Evolutionary conservation across 768 basidiomycete species (phyloP), one percentile per base, ranked within the genome.

Genomic region (Phlegmacium glaucopus): DNA sequence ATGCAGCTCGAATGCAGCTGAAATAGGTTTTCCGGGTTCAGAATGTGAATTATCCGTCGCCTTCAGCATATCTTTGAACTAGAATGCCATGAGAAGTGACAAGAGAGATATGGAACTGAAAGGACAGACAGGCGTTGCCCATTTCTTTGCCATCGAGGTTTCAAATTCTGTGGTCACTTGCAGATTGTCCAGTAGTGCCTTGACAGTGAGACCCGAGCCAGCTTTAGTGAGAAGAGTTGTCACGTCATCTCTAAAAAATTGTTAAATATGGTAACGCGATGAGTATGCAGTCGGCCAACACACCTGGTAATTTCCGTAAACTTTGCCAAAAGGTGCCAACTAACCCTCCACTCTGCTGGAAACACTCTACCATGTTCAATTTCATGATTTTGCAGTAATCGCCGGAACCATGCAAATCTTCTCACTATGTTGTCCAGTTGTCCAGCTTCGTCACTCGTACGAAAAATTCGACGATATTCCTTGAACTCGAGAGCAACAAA

Each of bases 381-480:
- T 56, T 98, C 94, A 63, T 96, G 90, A 5, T 80, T 82, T 48
- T 85, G 82, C 16, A 99, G 69, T 26, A 94, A 65, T 25, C 94
- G 80, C 16, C 88, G 76, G 68, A 97, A 98, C 94, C 94, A 99
- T 4, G 94, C 91, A 56, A 92, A 98, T 35, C 96, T 80, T 12
- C 96, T 75, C 0, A 91, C 82, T 6, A 96, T 76, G 54, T 99
- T 99, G 69, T 99, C 96, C 39, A 99, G 74, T 58, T 96, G 92
- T 4, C 95, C 96, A 2, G 96, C 93, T 66, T 98, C 96, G 53
- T 96, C 94, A 5, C 84, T 85, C 6, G 89, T 81, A 41, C 89
- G 83, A 70, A 99, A 98, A 61, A 99, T 94, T 16, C 94, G 85
- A 9, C 94, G 85, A 62, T 98, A 99, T 62, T 98, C 96, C 61